Evolutionary conservation across 805 yeast genomes (phyloP).

Genomic region (Debaryomyces prosopidis): DNA sequence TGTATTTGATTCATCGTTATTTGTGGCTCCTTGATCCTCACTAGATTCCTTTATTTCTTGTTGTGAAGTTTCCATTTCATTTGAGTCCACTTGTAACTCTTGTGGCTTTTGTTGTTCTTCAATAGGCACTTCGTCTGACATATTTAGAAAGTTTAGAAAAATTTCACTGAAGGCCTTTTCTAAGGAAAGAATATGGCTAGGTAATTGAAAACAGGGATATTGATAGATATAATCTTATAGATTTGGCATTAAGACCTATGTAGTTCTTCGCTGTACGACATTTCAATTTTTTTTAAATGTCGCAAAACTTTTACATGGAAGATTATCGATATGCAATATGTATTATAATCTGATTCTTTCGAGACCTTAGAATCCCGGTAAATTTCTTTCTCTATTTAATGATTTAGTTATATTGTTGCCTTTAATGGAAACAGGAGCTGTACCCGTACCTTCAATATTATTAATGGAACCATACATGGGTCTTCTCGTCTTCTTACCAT

Average conservation of each 20-base stretch:
- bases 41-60: neutral
- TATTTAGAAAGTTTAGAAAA: constrained; percentile 6
- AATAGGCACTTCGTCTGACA: constrained; percentile 35
- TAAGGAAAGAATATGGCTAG: neutral
- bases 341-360: too few relatives aligned
- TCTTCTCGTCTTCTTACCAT: constrained; percentile 14
- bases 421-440: constrained; percentile 28
- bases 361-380: constrained; percentile 9
- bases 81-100: neutral
- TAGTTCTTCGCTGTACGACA: neutral
- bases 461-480: constrained; percentile 18
- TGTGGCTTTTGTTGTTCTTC: constrained; percentile 16
- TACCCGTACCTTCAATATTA: constrained; percentile 6
- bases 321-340: neutral
- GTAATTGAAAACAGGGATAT: neutral
- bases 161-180: neutral
- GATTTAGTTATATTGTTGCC: constrained; percentile 18
- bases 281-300: neutral
- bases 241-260: too few relatives aligned
- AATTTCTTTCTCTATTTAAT: constrained; percentile 19
- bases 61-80: neutral
- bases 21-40: constrained; percentile 1
- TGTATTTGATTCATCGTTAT: constrained; percentile 6
- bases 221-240: too few relatives aligned
- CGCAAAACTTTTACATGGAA: neutral